A percentile compares a stretch with the other conserved stretches of the same genome.
Evolutionary conservation across 768 basidiomycete species (phyloP).

Genomic region (Stropharia rugosoannulata): DNA sequence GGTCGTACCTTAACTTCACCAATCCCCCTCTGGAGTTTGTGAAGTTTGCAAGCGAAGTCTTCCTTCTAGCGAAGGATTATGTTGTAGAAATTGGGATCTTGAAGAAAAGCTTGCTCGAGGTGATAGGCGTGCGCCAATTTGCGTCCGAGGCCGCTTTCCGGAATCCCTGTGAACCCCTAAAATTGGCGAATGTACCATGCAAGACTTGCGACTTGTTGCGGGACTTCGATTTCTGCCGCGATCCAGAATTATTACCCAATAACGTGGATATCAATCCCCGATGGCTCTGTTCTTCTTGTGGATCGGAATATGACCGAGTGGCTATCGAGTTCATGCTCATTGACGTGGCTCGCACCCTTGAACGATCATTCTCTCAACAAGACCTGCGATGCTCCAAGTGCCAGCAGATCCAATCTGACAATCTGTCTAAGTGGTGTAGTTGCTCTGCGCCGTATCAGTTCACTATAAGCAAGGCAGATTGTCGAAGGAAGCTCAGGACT

Average conservation of each 20-base stretch:
- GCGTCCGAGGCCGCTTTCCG: conserved; percentile 81
- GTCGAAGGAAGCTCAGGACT: conserved; percentile 70
- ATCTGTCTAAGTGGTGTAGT: conserved; percentile 78
- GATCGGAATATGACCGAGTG: conserved; percentile 84
- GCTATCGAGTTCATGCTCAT: conserved; percentile 88
- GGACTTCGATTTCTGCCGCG: conserved; percentile 95
- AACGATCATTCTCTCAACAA: conserved; percentile 81
- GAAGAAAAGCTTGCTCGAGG: conserved; percentile 85
- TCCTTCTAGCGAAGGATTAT: conserved; percentile 77
- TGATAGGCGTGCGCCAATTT: conserved; percentile 86
- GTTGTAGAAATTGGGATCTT: conserved; percentile 85
- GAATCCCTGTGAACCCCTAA: conserved; percentile 89
- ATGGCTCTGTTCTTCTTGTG: conserved; percentile 74
- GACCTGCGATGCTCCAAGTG: conserved; percentile 90
- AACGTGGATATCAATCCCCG: conserved; percentile 47
- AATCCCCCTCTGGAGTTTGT: conserved; percentile 88
- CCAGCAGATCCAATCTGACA: conserved; percentile 87
- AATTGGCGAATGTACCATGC: conserved; percentile 85
- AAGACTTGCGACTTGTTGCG: conserved; percentile 80
- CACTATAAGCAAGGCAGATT: conserved; percentile 71
- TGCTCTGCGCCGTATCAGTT: conserved; percentile 87
- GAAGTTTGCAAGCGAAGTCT: conserved; percentile 83
- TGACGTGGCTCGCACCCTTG: conserved; percentile 66
- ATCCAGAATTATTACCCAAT: conserved; percentile 75
- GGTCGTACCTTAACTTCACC: conserved; percentile 73